Evolutionary conservation across 2,329 filamentous ascomycete genomes (phyloP).

Genomic region (Penicillium sp.): DNA sequence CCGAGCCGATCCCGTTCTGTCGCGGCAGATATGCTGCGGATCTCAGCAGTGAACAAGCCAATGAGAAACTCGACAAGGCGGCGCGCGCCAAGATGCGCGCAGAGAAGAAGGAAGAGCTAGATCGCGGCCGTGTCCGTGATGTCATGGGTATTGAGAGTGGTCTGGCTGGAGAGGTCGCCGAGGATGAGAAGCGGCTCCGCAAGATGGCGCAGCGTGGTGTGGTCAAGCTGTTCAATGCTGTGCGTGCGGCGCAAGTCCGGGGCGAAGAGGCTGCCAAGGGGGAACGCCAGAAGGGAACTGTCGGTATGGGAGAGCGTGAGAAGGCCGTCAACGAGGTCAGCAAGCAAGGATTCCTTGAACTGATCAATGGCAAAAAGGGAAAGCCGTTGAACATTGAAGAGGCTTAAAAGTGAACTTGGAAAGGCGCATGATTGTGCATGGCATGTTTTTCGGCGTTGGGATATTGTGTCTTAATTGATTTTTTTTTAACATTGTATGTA

Average conservation of each 20-base stretch:
- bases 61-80: slow-evolving; percentile 73
- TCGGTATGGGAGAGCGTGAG: slow-evolving; percentile 74
- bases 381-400: slow-evolving; percentile 45
- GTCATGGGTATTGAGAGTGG: slow-evolving; percentile 62
- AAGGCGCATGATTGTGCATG: slow-evolving; percentile 23
- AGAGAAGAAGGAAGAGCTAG: slow-evolving; percentile 70
- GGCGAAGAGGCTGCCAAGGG: slow-evolving; percentile 67
- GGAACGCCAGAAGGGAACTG: slow-evolving; percentile 64
- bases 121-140: slow-evolving; percentile 84
- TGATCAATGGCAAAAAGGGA: slow-evolving; percentile 63
- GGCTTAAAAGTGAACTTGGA: slow-evolving; percentile 28
- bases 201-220: slow-evolving; percentile 92
- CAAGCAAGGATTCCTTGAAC: slow-evolving; percentile 89
- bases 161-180: slow-evolving; percentile 52
- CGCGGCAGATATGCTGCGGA: slow-evolving; percentile 70
- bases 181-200: slow-evolving; percentile 71
- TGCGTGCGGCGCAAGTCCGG: slow-evolving; percentile 85
- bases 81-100: slow-evolving; percentile 72
- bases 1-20: slow-evolving; percentile 83
- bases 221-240: slow-evolving; percentile 92
- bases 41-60: slow-evolving; percentile 65
- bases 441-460: slow-evolving; percentile 34
- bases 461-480: slow-evolving; percentile 18
- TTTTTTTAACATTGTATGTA: slow-evolving; percentile 10
- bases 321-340: slow-evolving; percentile 93